Base-by-base conservation (phyloP, 768 basidiomycete genomes). In the Collybia sp. region DNA sequence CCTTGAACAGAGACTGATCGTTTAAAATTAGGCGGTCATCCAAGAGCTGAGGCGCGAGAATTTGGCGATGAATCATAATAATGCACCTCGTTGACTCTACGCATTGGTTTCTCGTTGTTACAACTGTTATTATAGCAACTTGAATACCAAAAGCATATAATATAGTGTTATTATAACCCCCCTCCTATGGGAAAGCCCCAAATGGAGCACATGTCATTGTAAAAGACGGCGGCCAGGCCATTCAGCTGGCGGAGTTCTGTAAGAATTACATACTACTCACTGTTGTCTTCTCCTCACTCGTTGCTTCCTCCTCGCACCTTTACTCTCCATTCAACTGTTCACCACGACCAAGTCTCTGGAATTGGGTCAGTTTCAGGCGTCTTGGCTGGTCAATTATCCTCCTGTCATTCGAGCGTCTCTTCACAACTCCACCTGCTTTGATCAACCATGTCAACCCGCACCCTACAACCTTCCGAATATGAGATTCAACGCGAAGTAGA, bases 401-500 rank as follows among this genome's bases (percentile, higher is more conserved):
- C 25, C 16, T 32, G 30, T 41, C 31, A 40, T 40, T 36, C 39
- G 46, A 44, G 38, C 38, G 32, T 31, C 32, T 37, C 38, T 18
- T 25, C 41, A 17, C 39, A 43, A 33, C 43, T 42, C 30, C 31
- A 37, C 16, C 18, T 43, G 35, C 42, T 48, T 35, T 35, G 40
- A 47, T 48, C 53, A 32, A 51, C 42, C 54, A 72, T 74, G 72
- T 62, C 71, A 43, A 49, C 71, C 35, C 65, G 64, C 50, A 58
- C 66, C 46, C 79, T 88, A 68, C 86, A 89, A 56, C 88, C 88
- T 48, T 88, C 86, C 19, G 79, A 85, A 56, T 81, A 84, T 62
- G 90, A 92, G 68, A 91, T 92, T 52, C 82, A 83, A 61, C 82
- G 88, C 53, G 89, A 93, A 71, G 85, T 90, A 35, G 87, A 93